phyloP scores from a whole-genome alignment of 2,329 filamentous ascomycete genomes.

The Sordariomycetes sp. region DNA sequence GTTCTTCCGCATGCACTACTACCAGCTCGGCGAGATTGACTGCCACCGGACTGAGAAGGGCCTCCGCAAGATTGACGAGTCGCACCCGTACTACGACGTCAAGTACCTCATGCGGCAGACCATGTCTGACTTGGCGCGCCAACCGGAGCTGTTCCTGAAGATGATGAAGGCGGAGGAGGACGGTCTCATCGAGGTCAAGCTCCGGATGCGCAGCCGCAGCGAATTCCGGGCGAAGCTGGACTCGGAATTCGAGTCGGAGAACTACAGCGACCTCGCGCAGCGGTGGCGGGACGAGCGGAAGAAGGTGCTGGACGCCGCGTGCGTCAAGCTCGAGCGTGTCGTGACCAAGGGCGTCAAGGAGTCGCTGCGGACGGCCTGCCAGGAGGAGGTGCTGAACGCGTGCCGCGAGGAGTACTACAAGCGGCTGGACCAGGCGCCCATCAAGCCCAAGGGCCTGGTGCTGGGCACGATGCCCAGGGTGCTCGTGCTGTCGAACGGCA shows the following conservation, averaged over 20 bases:
- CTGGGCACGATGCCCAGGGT: slow-evolving; percentile 81
- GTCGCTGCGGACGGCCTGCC: slow-evolving; percentile 82
- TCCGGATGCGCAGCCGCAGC: slow-evolving; percentile 63
- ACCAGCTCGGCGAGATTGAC: slow-evolving; percentile 71
- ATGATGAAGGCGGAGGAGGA: slow-evolving; percentile 98
- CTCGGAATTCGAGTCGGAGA: slow-evolving; percentile 81
- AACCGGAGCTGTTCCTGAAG: slow-evolving; percentile 83
- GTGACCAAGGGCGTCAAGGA: slow-evolving; percentile 92
- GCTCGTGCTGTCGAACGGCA: slow-evolving; percentile 75
- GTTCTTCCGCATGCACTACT: slow-evolving; percentile 71
- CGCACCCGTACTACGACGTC: slow-evolving; percentile 94
- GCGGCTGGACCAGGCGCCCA: slow-evolving; percentile 88
- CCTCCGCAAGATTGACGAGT: slow-evolving; percentile 81
- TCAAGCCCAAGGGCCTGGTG: slow-evolving; percentile 86
- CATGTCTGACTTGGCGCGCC: slow-evolving; percentile 64
- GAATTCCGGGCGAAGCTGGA: slow-evolving; percentile 68
- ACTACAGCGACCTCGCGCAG: slow-evolving; percentile 87
- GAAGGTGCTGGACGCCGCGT: slow-evolving; percentile 70
- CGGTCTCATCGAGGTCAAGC: slow-evolving; percentile 73
- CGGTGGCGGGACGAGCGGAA: slow-evolving; percentile 85
- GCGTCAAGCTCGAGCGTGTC: slow-evolving; percentile 68
- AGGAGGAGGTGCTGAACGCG: slow-evolving; percentile 77
- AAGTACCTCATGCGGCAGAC: slow-evolving; percentile 91
- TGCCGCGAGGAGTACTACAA: slow-evolving; percentile 83
- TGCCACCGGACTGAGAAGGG: slow-evolving; percentile 90